Evolutionary conservation across 306 rosid genomes (phyloP).

Genomic region (Sindora glabra): DNA sequence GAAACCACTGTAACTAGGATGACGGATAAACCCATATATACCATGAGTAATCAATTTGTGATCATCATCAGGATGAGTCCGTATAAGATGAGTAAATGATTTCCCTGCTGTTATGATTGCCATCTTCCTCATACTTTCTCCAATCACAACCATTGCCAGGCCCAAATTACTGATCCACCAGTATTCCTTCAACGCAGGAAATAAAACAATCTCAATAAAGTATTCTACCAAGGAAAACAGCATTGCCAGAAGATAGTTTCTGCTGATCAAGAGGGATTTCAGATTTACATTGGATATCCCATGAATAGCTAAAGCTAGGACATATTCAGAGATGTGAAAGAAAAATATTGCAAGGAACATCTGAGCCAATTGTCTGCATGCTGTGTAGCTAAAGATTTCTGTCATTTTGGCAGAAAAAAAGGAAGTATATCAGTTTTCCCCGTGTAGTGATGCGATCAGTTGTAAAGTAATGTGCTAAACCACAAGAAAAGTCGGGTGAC

Average conservation of each 20-base stretch:
- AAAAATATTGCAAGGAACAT: slow-evolving; percentile 34
- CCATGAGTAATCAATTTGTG: slow-evolving; percentile 72
- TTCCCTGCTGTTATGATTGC: slow-evolving; percentile 72
- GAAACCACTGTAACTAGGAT: slow-evolving; percentile 85
- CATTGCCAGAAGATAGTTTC: slow-evolving; percentile 32
- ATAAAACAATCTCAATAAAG: slow-evolving; percentile 18
- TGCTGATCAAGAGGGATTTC: slow-evolving; percentile 62
- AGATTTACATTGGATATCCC: slow-evolving; percentile 61
- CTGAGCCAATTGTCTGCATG: slow-evolving; percentile 33
- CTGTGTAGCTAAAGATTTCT: slow-evolving; percentile 22
- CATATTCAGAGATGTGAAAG: slow-evolving; percentile 75
- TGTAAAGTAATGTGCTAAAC: neutral
- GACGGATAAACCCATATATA: slow-evolving; percentile 57
- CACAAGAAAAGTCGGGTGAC: neutral
- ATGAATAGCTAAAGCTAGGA: slow-evolving; percentile 56
- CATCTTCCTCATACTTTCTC: slow-evolving; percentile 68
- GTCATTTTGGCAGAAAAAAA: slow-evolving; percentile 17
- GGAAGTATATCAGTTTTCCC: neutral
- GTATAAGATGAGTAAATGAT: slow-evolving; percentile 76
- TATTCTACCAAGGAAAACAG: slow-evolving; percentile 36
- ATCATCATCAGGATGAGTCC: slow-evolving; percentile 36
- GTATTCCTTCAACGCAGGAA: slow-evolving; percentile 32
- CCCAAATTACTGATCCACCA: slow-evolving; percentile 49
- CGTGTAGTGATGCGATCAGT: neutral
- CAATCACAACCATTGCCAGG: slow-evolving; percentile 50